Base-by-base conservation (phyloP, 2,329 filamentous ascomycete genomes). In the Cryphonectria radicalis region DNA sequence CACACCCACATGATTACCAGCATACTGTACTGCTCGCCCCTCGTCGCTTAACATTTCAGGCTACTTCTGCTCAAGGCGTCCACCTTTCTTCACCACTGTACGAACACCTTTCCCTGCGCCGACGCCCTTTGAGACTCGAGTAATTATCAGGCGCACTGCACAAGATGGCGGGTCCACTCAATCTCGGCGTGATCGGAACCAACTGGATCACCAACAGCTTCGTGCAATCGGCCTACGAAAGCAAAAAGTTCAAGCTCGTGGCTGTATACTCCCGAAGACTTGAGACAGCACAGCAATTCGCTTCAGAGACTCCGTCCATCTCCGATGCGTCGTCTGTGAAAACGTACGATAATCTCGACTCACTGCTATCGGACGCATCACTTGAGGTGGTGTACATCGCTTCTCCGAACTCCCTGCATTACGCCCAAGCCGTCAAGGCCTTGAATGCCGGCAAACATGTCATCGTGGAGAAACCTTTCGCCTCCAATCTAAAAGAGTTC, bases 401-500 rank as follows among this genome's bases (percentile, higher is more conserved):
- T 3, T 83, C 88, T 1, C 85, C 86, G 0, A 88, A 88, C 73
- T 78, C 81, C 28, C 77, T 76, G 1, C 86, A 88, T 66, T 84
- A 85, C 0, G 78, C 80, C 55, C 84, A 82, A 74, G 63, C 37
- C 10, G 84, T 88, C 74, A 83, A 84, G 72, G 81, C 81, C n/a
- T 78, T 88, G 11, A 74, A 79, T 10, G 85, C 84, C 22, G 84
- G 85, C 13, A 89, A 88, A 74, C 85, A 88, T 75, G 86, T 88
- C 2, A 78, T 88, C 0, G 83, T 84, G 7, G 87, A 89, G 76
- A 89, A 89, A 74, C 86, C 87, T 25, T 82, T 88, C 37, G 84
- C 84, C 0, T 83, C 83, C 63, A 84, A 87, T 74, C 75, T 87
- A 14, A 78, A 81, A 3, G 81, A 82, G 0, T 86, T 87, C 0